Evolutionary conservation across 129 eudicot species (phyloP).

Genomic region (Oenanthe sinensis): DNA sequence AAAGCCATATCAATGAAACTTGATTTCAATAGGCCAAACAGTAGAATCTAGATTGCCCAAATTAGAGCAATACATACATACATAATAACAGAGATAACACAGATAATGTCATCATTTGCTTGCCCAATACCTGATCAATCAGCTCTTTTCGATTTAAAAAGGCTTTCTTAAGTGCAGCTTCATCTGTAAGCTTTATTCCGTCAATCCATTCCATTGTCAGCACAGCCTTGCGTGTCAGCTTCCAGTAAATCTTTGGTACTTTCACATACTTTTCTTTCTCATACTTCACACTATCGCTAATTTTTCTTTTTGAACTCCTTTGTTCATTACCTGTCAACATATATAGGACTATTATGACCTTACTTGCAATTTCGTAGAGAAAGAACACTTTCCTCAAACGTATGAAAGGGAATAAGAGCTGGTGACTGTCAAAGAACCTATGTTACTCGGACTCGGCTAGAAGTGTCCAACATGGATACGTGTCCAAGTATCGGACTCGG

Average conservation of each 20-base stretch:
- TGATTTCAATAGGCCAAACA: neutral
- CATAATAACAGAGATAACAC: neutral
- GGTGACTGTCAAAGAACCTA: neutral
- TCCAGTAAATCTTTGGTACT: constrained; percentile 94
- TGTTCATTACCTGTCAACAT: constrained; percentile 22
- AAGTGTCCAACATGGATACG: no score
- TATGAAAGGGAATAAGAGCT: no score
- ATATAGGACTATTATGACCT: neutral
- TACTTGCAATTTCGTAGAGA: no score
- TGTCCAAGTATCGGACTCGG: no score
- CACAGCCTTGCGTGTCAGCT: constrained; percentile 76
- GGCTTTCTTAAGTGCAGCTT: constrained; percentile 43
- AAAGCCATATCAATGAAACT: constrained; percentile 10
- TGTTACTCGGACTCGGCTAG: no score
- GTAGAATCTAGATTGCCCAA: neutral
- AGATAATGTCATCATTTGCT: neutral
- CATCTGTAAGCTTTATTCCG: constrained; percentile 88
- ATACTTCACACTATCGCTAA: constrained; percentile 16
- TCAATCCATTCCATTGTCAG: constrained; percentile 99
- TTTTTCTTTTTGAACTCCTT: constrained; percentile 7
- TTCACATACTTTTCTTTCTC: constrained; percentile 36
- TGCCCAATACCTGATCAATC: constrained; percentile 61
- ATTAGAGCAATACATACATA: neutral
- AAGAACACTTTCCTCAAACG: no score
- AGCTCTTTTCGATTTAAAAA: constrained; percentile 61